These are phyloP conservation scores for Hypoxylon rubiginosum DNA, from an alignment of 2,329 filamentous ascomycete species.

Conservation along the genomic window DNA sequence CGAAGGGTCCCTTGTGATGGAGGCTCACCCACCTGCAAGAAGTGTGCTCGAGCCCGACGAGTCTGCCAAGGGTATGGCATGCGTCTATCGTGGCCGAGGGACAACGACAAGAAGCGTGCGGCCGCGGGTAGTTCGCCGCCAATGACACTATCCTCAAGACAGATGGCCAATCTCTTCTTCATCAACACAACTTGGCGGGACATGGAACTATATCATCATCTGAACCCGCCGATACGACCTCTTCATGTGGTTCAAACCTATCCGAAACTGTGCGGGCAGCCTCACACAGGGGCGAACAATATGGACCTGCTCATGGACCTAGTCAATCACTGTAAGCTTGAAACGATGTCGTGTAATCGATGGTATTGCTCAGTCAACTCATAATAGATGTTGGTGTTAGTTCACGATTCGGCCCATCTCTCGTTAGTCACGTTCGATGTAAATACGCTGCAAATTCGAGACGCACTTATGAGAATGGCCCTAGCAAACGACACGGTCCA, in stretches of 20 bases:
- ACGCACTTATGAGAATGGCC: slow-evolving; percentile 46
- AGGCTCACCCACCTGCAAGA: slow-evolving; percentile 40
- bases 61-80: slow-evolving; percentile 46
- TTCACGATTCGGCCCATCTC: slow-evolving; percentile 40
- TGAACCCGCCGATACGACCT: slow-evolving; percentile 9
- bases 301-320: slow-evolving; percentile 9
- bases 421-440: slow-evolving; percentile 42
- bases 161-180: slow-evolving; percentile 25
- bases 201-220: slow-evolving; percentile 37
- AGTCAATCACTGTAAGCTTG: slow-evolving; percentile 37
- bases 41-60: slow-evolving; percentile 39
- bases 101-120: slow-evolving; percentile 44
- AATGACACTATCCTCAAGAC: background rate
- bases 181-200: slow-evolving; percentile 46
- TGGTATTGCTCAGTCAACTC: background rate
- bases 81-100: slow-evolving; percentile 51
- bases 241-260: background rate
- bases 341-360: background rate
- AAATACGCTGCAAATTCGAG: slow-evolving; percentile 37
- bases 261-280: background rate
- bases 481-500: slow-evolving; percentile 39
- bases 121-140: slow-evolving; percentile 24
- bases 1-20: slow-evolving; percentile 47
- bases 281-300: background rate
- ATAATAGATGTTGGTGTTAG: slow-evolving; percentile 14